Conservation (phyloP, 306 rosid species). For the Potentilla sterilis region DNA sequence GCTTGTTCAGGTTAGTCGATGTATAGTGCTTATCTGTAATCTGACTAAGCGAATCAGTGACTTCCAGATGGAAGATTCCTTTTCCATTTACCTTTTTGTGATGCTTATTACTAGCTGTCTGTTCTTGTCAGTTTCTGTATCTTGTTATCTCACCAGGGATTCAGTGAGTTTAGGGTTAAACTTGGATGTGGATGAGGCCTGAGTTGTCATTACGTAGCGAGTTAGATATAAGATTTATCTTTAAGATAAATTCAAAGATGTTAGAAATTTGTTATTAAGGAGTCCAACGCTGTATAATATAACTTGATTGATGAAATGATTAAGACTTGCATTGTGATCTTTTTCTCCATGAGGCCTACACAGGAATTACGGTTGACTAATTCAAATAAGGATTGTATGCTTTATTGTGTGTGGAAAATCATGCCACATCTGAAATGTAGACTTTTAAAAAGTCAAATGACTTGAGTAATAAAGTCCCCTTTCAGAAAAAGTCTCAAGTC, state of each 20-base stretch:
- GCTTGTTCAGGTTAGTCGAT: conserved; percentile 75
- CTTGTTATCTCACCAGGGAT: neutral
- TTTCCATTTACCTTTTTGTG: neutral
- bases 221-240: neutral
- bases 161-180: neutral
- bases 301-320: conserved; percentile 4
- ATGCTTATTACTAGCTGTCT: neutral
- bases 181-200: conserved; percentile 11
- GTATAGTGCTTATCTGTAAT: neutral
- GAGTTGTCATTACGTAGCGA: neutral
- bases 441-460: neutral
- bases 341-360: neutral
- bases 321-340: neutral
- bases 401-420: neutral
- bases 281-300: neutral
- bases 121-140: conserved; percentile 7
- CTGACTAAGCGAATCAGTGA: neutral
- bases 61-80: neutral
- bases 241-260: conserved; percentile 2
- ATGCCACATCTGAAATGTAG: neutral
- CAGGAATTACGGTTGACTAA: neutral
- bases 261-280: neutral
- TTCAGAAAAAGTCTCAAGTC: neutral
- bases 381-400: neutral
- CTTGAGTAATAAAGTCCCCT: neutral